Percentiles rank a stretch among this genome's conserved stretches.
Evolutionary conservation across 306 rosid genomes (phyloP).

Genomic region (Castanea mollissima): DNA sequence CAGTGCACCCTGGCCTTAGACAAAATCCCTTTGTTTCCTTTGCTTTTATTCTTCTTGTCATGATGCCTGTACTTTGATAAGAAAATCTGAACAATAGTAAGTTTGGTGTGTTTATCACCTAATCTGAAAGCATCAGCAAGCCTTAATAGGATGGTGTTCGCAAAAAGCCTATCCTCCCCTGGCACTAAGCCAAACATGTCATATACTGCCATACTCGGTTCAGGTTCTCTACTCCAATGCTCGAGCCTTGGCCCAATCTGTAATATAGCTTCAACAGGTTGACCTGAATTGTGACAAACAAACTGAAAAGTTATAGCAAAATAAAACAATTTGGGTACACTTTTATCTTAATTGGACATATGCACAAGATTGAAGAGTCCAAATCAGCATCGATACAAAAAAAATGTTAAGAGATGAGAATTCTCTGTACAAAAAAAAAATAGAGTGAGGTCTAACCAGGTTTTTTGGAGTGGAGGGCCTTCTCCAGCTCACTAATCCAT

Average conservation of each 20-base stretch:
- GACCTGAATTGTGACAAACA: slow-evolving; percentile 30
- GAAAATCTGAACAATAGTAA: slow-evolving; percentile 60
- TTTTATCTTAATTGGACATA: not conserved
- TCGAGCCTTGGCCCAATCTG: slow-evolving; percentile 48
- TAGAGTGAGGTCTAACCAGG: slow-evolving; percentile 32
- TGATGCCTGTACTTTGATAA: slow-evolving; percentile 44
- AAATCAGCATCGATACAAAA: not conserved
- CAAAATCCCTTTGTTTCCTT: slow-evolving; percentile 48
- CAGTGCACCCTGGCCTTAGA: slow-evolving; percentile 55
- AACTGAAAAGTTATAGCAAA: not conserved
- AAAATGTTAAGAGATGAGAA: not conserved
- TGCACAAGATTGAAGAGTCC: not conserved
- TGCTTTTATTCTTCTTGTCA: slow-evolving; percentile 30
- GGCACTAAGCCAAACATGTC: slow-evolving; percentile 57
- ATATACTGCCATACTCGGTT: slow-evolving; percentile 41
- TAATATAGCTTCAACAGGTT: slow-evolving; percentile 46
- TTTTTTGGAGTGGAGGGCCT: slow-evolving; percentile 59
- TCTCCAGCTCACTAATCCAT: slow-evolving; percentile 90
- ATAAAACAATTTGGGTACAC: not conserved
- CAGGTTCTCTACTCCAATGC: slow-evolving; percentile 66
- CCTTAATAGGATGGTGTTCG: slow-evolving; percentile 70
- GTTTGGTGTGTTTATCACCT: slow-evolving; percentile 46
- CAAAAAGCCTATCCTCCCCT: slow-evolving; percentile 74
- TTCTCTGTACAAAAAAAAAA: not conserved
- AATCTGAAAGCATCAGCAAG: slow-evolving; percentile 67